phyloP scores from a whole-genome alignment of 768 basidiomycete species.

The Russula abietina region DNA sequence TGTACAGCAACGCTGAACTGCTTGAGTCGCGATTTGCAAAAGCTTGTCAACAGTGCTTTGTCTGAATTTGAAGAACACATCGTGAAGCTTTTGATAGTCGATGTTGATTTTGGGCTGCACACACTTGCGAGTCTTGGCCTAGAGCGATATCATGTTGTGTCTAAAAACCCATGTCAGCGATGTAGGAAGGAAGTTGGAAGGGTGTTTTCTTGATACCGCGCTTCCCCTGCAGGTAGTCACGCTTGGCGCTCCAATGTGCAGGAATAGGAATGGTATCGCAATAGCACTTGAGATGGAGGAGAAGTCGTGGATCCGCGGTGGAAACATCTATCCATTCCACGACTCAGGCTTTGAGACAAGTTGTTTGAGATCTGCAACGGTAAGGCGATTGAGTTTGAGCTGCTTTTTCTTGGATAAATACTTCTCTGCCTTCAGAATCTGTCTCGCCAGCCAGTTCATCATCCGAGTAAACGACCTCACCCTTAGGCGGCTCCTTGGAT shows the following conservation, averaged over 20 bases:
- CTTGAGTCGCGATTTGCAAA: too few species aligned
- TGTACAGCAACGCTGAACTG: constrained; percentile 90
- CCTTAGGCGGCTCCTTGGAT: constrained; percentile 53
- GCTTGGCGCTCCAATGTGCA: constrained; percentile 93
- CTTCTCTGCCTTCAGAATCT: constrained; percentile 66
- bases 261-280: constrained; percentile 95
- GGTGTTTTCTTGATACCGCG: constrained; percentile 97
- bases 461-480: constrained; percentile 96
- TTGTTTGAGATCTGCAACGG: constrained; percentile 95
- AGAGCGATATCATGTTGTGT: constrained; percentile 94
- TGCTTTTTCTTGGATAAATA: constrained; percentile 92
- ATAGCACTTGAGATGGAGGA: constrained; percentile 90
- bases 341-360: constrained; percentile 92
- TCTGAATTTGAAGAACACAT: constrained; percentile 99
- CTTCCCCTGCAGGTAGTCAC: constrained; percentile 98
- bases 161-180: constrained; percentile 99
- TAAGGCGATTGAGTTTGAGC: constrained; percentile 80
- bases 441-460: constrained; percentile 86
- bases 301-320: constrained; percentile 86
- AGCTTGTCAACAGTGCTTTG: constrained; percentile 85
- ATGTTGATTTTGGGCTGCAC: constrained; percentile 99
- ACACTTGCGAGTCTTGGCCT: constrained; percentile 93
- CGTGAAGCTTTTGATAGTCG: constrained; percentile 98
- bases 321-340: constrained; percentile 99
- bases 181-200: constrained; percentile 93